Evolutionary conservation across 176 grass and related monocot genomes (phyloP).

Genomic region (Bothriochloa decipiens): DNA sequence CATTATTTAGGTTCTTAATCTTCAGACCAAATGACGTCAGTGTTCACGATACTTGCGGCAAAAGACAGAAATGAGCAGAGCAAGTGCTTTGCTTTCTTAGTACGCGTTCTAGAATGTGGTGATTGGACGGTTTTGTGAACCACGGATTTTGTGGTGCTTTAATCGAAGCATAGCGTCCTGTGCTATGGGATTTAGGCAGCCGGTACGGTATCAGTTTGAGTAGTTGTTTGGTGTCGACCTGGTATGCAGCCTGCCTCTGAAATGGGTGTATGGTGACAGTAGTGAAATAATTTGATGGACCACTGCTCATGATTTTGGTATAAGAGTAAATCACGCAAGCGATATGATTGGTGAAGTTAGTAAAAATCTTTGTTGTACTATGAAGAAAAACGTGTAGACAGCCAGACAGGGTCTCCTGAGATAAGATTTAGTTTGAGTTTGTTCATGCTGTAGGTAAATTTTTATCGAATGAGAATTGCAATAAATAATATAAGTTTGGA

Average conservation of each 20-base stretch:
- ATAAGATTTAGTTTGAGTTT: not conserved
- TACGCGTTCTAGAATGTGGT: conserved; percentile 16
- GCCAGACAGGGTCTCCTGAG: no score
- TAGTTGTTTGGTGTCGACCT: not conserved
- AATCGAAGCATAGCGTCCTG: not conserved
- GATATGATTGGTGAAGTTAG: not conserved
- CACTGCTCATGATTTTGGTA: not conserved
- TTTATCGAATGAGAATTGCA: not conserved
- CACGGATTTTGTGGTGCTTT: not conserved
- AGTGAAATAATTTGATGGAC: not conserved
- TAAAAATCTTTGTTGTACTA: not conserved
- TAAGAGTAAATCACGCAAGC: not conserved
- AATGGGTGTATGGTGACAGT: not conserved
- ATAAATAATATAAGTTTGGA: not conserved
- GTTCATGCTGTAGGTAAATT: not conserved
- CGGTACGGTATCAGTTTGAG: not conserved
- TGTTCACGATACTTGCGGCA: not conserved
- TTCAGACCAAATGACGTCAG: not conserved
- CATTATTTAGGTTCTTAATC: not conserved
- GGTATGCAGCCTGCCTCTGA: not conserved
- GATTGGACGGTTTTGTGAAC: not conserved
- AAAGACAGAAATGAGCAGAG: not conserved
- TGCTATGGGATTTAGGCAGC: not conserved
- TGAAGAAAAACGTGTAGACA: not conserved
- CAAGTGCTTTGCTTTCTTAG: not conserved